phyloP scores from a whole-genome alignment of 148 eudicot species.

The Vaccinium myrtillus region DNA sequence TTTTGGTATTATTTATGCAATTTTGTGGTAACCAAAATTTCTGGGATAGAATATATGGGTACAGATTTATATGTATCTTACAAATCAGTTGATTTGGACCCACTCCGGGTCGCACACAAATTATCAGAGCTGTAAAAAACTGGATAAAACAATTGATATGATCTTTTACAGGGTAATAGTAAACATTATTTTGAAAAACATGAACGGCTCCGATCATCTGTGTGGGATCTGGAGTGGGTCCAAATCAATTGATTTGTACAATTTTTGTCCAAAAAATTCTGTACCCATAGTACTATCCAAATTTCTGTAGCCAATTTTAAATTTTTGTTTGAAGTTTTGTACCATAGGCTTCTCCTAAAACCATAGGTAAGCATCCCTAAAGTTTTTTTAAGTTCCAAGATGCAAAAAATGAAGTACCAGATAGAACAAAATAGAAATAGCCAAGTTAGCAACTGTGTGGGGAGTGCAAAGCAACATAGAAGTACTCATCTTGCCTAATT shows the following conservation, averaged over 20 bases:
- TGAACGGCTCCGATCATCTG: no score
- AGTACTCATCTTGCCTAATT: background rate
- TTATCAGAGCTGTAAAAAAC: no score
- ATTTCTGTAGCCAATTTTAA: background rate
- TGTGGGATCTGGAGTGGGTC: no score
- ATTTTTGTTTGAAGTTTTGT: background rate
- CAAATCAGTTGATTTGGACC: no score
- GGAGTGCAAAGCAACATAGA: background rate
- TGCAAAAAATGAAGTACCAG: background rate
- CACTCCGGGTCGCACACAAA: no score
- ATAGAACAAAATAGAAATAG: background rate
- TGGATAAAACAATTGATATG: no score
- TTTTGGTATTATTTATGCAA: background rate
- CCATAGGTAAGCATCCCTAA: background rate
- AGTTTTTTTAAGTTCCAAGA: background rate
- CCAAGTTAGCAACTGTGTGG: no score
- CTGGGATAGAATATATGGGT: background rate
- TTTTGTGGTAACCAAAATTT: background rate
- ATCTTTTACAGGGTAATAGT: no score
- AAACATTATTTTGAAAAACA: no score
- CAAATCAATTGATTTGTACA: no score
- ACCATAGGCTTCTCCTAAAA: background rate
- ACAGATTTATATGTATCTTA: no score
- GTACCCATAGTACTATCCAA: background rate
- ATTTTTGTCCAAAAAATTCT: no score